phyloP scores from a whole-genome alignment of 768 basidiomycete genomes.

The Leccinum imitatum region DNA sequence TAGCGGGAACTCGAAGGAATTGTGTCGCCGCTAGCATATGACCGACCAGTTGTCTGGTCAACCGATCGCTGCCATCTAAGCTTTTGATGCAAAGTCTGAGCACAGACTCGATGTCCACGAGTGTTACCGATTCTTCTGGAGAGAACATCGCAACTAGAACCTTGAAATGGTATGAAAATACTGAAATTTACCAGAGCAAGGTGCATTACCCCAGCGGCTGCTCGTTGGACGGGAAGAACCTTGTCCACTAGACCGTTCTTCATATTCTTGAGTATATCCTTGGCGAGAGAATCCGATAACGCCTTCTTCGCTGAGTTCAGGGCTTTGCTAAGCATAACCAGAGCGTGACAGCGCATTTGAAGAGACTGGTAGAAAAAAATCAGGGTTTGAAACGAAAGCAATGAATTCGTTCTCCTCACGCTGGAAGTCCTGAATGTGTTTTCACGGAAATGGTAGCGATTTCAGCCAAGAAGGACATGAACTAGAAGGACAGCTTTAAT shows the following conservation, averaged over 20 bases:
- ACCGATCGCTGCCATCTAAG: constrained; percentile 78
- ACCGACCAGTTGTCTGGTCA: constrained; percentile 81
- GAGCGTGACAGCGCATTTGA: constrained; percentile 78
- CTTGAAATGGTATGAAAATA: constrained; percentile 33
- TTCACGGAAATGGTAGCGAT: constrained; percentile 66
- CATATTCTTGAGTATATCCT: constrained; percentile 85
- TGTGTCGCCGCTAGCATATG: constrained; percentile 86
- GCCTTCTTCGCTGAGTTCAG: constrained; percentile 81
- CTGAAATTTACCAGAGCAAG: constrained; percentile 1
- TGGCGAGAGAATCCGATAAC: constrained; percentile 71
- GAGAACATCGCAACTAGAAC: constrained; percentile 60
- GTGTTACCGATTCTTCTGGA: constrained; percentile 50
- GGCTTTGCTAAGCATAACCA: constrained; percentile 76
- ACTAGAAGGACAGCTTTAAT: constrained; percentile 42
- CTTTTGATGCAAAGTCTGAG: constrained; percentile 65
- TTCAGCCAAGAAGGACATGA: constrained; percentile 95
- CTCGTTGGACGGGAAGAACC: constrained; percentile 81
- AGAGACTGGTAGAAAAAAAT: constrained; percentile 52
- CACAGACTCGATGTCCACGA: constrained; percentile 76
- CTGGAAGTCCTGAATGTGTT: constrained; percentile 64
- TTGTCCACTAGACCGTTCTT: constrained; percentile 76
- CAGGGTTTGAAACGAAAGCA: constrained; percentile 5
- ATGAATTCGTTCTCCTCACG: constrained; percentile 43
- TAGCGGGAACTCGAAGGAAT: constrained; percentile 51
- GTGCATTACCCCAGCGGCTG: constrained; percentile 64